Evolutionary conservation across 768 basidiomycete species (phyloP), one percentile per base, ranked within the genome.

Genomic region (Leccinum longicurvipes): DNA sequence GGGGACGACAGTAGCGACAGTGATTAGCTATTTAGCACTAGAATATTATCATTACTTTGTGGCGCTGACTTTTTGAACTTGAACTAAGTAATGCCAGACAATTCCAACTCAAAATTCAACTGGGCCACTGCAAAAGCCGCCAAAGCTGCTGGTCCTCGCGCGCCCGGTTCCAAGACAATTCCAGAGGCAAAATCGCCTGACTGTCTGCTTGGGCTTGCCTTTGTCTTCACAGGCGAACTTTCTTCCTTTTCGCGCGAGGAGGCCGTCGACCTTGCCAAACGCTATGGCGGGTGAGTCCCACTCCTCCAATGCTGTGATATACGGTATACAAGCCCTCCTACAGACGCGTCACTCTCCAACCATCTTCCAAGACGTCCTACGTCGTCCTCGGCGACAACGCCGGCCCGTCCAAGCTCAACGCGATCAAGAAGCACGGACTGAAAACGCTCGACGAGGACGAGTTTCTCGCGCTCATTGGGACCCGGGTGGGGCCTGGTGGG

Each of bases 201-300:
- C 44, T 93, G 91, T 66, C 77, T 99, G 9, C 81, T 86, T 0
- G 95, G 95, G 0, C 77, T 98, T 23, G 80, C 92, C 0, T 89
- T 99, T 65, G 96, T 99, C 21, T 99, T 99, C 61, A 98, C 97
- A 0, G 97, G 95, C 15, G 96, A 99, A 63, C 73, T 98, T 46
- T 82, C 80, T 47, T 89, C 87, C 56, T 85, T 98, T 60, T 85
- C 91, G 1, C 80, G 97, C 34, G 92, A 98, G 3, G 94, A 97
- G 62, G 87, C 91, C 1, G 68, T 77, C 25, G 93, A 96, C 63
- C 71, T 96, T 6, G 96, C 89, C 0, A 98, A 99, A 71, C 91
- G 94, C 5, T 93, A 85, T 66, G 93, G 93, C 63, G 95, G 86
- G 95, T 93, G 48, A 58, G 91, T 77, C 2, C 4, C 47, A 4